These are phyloP conservation scores for Puccinia polysora DNA, from an alignment of 1,284 basidiomycete species.

Conservation along the genomic window DNA sequence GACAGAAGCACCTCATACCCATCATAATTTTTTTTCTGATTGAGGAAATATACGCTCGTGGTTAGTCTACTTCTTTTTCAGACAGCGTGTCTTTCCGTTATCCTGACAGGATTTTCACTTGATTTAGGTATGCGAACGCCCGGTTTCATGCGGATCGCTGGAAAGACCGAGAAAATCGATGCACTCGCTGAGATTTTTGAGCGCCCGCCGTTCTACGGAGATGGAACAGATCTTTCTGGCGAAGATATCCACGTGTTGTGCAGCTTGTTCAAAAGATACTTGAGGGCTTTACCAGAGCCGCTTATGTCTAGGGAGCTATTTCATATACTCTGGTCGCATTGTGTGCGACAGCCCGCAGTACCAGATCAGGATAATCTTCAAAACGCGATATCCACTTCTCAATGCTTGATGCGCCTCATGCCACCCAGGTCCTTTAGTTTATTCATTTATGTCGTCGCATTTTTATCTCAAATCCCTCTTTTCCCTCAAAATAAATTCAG, in stretches of 20 bases:
- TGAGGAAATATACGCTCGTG: slow-evolving; percentile 54
- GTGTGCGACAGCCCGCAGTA: slow-evolving; percentile 46
- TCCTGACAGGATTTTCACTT: background rate
- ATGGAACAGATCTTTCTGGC: slow-evolving; percentile 55
- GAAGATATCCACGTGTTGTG: slow-evolving; percentile 62
- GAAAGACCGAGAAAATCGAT: slow-evolving; percentile 50
- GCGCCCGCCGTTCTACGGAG: slow-evolving; percentile 52
- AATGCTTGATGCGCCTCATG: slow-evolving; percentile 62
- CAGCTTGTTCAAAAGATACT: slow-evolving; percentile 61
- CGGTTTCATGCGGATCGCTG: slow-evolving; percentile 52
- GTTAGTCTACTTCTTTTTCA: slow-evolving; percentile 45
- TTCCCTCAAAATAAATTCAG: slow-evolving; percentile 53
- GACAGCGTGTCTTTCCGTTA: no score
- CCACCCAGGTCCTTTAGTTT: slow-evolving; percentile 61
- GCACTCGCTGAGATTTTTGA: slow-evolving; percentile 52
- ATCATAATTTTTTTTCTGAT: slow-evolving; percentile 52
- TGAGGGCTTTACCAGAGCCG: slow-evolving; percentile 59
- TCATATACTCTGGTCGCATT: slow-evolving; percentile 51
- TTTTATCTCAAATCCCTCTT: slow-evolving; percentile 57
- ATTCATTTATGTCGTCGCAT: slow-evolving; percentile 63
- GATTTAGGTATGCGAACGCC: slow-evolving; percentile 51
- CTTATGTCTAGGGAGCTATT: slow-evolving; percentile 52
- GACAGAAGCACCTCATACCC: slow-evolving; percentile 53
- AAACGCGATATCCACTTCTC: slow-evolving; percentile 51
- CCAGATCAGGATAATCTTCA: background rate